Conservation (phyloP, 1,284 basidiomycete genomes). For the Ustilago sp. region DNA sequence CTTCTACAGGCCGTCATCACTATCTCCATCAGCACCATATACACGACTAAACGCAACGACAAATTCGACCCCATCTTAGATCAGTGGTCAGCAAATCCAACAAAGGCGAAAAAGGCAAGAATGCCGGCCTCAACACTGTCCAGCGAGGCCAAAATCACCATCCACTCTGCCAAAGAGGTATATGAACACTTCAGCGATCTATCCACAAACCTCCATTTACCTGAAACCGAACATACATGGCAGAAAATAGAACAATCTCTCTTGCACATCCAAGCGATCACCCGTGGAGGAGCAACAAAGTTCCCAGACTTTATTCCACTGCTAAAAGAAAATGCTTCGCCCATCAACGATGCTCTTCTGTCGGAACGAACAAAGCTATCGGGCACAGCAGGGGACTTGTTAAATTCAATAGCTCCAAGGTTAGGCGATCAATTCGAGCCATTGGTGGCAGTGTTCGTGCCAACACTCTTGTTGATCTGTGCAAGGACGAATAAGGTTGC, state of each 20-base stretch:
- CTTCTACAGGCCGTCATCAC: neutral
- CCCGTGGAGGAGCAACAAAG: conserved; percentile 61
- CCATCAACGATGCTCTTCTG: conserved; percentile 67
- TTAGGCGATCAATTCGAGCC: conserved; percentile 70
- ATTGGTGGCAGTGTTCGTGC: conserved; percentile 71
- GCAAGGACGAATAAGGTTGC: conserved; percentile 73
- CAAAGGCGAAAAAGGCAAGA: neutral
- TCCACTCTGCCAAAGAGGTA: conserved; percentile 17
- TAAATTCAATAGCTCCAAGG: conserved; percentile 72
- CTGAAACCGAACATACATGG: conserved; percentile 67
- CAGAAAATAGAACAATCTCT: conserved; percentile 57
- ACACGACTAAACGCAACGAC: no score
- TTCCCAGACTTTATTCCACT: conserved; percentile 44
- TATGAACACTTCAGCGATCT: conserved; percentile 30
- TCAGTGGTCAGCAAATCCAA: neutral
- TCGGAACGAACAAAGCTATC: conserved; percentile 72
- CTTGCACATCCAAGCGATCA: conserved; percentile 52
- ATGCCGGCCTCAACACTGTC: conserved; percentile 24
- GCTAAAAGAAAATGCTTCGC: conserved; percentile 42
- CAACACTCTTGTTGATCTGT: conserved; percentile 71
- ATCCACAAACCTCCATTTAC: conserved; percentile 17
- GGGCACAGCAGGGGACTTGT: conserved; percentile 71
- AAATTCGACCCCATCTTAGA: no score
- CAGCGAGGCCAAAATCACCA: conserved; percentile 29
- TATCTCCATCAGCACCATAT: neutral